A percentile compares a stretch with the other conserved stretches of the same genome.
Evolutionary conservation across 495 filamentous ascomycete genomes (phyloP).

Genomic region (Talaromyces thailandensis): DNA sequence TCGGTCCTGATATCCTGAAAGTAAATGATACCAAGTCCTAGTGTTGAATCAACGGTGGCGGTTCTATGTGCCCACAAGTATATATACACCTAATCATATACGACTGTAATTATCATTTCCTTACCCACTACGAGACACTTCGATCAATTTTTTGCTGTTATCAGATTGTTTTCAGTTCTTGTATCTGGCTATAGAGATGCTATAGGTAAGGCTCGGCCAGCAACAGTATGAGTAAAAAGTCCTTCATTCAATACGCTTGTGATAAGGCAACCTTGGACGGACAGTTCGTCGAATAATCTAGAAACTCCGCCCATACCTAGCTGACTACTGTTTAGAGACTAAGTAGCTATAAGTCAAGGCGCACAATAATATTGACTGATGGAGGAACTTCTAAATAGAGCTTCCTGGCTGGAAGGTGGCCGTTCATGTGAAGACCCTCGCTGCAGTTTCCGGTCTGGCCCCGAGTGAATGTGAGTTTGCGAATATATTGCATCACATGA

Average conservation of each 20-base stretch:
- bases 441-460: not conserved
- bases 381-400: not conserved
- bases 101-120: not conserved
- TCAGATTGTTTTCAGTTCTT: not conserved
- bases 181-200: not conserved
- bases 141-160: not conserved
- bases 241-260: not conserved
- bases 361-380: not conserved
- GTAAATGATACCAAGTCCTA: not conserved
- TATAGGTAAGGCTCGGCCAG: not conserved
- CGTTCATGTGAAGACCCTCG: not conserved
- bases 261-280: not conserved
- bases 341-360: not conserved
- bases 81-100: not conserved
- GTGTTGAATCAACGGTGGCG: not conserved
- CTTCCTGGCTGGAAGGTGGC: not conserved
- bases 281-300: not conserved
- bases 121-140: not conserved
- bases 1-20: not conserved
- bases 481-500: not conserved
- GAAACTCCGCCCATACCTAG: not conserved
- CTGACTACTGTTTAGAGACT: too few species aligned
- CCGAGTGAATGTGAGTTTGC: not conserved
- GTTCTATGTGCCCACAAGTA: not conserved
- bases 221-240: not conserved